phyloP scores from a whole-genome alignment of 2,329 filamentous ascomycete genomes.

The Metarhizium sp. region DNA sequence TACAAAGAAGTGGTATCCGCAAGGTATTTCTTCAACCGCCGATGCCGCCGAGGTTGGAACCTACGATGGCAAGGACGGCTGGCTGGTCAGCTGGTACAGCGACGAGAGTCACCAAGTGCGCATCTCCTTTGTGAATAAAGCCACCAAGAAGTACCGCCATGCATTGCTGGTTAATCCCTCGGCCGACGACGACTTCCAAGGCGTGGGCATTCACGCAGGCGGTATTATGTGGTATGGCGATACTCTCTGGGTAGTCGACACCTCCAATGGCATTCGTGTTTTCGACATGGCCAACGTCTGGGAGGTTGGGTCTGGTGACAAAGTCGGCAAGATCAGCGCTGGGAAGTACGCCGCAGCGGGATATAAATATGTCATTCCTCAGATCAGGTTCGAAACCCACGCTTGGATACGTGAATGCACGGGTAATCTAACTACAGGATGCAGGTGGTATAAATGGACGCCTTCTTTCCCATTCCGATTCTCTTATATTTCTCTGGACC shows the following conservation, averaged over 20 bases:
- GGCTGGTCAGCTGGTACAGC: constrained; percentile 16
- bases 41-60: constrained; percentile 18
- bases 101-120: constrained; percentile 12
- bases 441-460: constrained; percentile 16
- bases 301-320: constrained; percentile 21
- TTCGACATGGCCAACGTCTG: constrained; percentile 18
- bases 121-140: constrained; percentile 22
- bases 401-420: neutral
- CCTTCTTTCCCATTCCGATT: constrained; percentile 19
- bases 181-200: constrained; percentile 20
- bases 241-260: constrained; percentile 22
- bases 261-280: too few species aligned
- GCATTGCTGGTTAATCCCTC: constrained; percentile 24
- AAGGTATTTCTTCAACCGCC: constrained; percentile 10
- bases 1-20: too few species aligned
- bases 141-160: constrained; percentile 21
- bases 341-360: constrained; percentile 12
- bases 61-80: constrained; percentile 22
- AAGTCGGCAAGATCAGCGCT: constrained; percentile 18
- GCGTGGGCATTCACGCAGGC: constrained; percentile 23
- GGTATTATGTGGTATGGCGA: constrained; percentile 27
- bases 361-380: constrained; percentile 17
- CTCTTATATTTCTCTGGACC: constrained; percentile 11
- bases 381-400: constrained; percentile 17
- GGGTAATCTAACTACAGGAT: neutral